Evolutionary conservation across 2,329 filamentous ascomycete species (phyloP), one percentile per base, ranked within the genome.

Genomic region (Calonectria fujianensis): DNA sequence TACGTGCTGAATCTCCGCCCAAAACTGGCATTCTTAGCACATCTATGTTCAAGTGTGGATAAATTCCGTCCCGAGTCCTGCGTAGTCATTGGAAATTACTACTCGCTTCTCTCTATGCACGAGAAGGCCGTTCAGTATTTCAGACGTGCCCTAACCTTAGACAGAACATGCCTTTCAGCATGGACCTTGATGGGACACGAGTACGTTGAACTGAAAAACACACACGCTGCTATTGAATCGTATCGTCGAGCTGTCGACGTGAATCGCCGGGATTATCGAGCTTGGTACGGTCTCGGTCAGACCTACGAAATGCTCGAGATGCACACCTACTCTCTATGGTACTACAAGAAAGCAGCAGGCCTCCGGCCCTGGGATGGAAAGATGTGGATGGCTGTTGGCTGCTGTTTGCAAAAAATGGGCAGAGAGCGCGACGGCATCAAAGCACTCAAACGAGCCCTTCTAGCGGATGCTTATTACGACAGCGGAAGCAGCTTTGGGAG

Each of bases 111-210:
- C 75, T 98, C 96, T 0, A 94, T 97, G 83, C 97, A 99, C 83
- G 97, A 99, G 84, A 99, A 99, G 83, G 96, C 97, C 0, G 96
- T 99, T 69, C 96, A 98, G 86, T 98, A 98, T 85, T 99, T 99
- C 87, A 94, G 97, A 4, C 93, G 97, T 29, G 97, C 97, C 0
- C 87, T 99, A 27, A 97, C 95, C 0, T 89, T 99, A 0, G 97
- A 99, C 83, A 93, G 96, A 13, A 94, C 93, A 32, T 99, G 97
- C 83, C 90, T 98, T 20, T 97, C 96, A 0, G 97, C 97, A 2
- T 99, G 97, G 97, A 99, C 97, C 0, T 89, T 99, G 1, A 98
- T 99, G 96, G 97, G 97, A 1, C 97, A 99, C 84, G 97, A 99
- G 84, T 99, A 98, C 80, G 96, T 98, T 69, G 97, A 99, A 85